Conservation (phyloP, 495 filamentous ascomycete species). For the Parathielavia hyrcaniae region DNA sequence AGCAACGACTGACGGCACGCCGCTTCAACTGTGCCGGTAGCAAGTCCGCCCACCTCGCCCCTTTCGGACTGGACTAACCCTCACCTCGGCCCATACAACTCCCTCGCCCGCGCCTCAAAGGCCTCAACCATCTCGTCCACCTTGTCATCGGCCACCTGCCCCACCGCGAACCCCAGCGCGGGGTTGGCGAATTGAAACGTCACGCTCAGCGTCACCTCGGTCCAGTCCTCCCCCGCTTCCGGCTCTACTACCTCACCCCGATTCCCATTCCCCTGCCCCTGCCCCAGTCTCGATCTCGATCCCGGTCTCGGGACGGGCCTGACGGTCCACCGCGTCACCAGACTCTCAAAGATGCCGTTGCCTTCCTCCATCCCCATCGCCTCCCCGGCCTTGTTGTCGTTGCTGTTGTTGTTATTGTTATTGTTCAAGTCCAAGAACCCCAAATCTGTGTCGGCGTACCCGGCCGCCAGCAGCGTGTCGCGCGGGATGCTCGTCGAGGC, state of each 20-base stretch:
- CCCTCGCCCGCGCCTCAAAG: conserved; percentile 74
- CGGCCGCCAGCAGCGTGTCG: conserved; percentile 36
- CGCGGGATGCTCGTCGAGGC: conserved; percentile 38
- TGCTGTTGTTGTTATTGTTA: too few species aligned
- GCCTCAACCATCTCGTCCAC: conserved; percentile 85
- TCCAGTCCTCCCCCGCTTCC: conserved; percentile 44
- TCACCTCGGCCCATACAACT: conserved; percentile 39
- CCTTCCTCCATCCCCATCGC: conserved; percentile 5
- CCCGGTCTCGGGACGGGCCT: conserved; percentile 25
- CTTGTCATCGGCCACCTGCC: conserved; percentile 74
- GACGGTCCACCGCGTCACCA: conserved; percentile 72
- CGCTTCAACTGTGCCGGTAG: too few species aligned
- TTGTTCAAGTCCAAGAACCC: too few species aligned
- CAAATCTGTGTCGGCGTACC: conserved; percentile 12
- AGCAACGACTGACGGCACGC: neutral
- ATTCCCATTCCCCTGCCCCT: too few species aligned
- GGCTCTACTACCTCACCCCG: too few species aligned
- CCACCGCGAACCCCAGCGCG: conserved; percentile 70
- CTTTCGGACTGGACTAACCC: neutral
- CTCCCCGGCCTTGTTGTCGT: too few species aligned
- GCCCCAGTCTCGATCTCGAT: too few species aligned
- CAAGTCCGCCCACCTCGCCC: neutral
- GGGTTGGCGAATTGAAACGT: conserved; percentile 80
- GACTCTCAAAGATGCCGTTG: conserved; percentile 59
- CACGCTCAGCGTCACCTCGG: conserved; percentile 68